phyloP scores from a whole-genome alignment of 2,329 filamentous ascomycete genomes.

The Ophiostoma himal-ulmi region DNA sequence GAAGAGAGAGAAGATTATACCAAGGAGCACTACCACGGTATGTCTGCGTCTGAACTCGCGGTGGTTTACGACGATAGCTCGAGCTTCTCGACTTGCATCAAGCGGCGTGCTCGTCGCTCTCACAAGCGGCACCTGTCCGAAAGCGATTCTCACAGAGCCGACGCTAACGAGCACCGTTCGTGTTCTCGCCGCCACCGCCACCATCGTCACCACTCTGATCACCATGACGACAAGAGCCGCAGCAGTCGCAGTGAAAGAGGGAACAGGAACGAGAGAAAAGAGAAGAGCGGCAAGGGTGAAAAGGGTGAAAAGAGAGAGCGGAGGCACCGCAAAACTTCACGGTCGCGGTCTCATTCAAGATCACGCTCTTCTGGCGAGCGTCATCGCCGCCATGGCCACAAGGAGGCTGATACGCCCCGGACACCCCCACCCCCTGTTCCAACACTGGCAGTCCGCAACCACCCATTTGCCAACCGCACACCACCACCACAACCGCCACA shows the following conservation, averaged over 20 bases:
- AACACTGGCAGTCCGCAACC: conserved; percentile 13
- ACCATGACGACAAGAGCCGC: conserved; percentile 25
- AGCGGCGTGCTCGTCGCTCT: conserved; percentile 39
- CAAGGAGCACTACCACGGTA: conserved; percentile 28
- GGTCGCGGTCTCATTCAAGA: conserved; percentile 18
- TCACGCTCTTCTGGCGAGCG: conserved; percentile 14
- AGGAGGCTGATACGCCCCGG: conserved; percentile 7
- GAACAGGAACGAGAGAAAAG: not conserved
- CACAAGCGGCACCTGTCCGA: conserved; percentile 35
- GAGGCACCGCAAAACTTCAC: conserved; percentile 4
- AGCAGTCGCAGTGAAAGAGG: conserved; percentile 12
- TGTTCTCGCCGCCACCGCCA: conserved; percentile 25
- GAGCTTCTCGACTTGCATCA: conserved; percentile 44
- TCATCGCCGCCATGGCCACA: conserved; percentile 19
- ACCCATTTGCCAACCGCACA: conserved; percentile 24
- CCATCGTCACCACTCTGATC: conserved; percentile 26
- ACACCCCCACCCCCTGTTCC: conserved; percentile 14
- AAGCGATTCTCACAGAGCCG: conserved; percentile 31
- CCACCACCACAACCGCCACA: conserved; percentile 23
- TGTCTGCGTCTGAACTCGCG: conserved; percentile 34
- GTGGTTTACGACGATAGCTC: conserved; percentile 34
- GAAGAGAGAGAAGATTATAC: conserved; percentile 30
- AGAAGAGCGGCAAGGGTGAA: conserved; percentile 19
- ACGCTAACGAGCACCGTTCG: conserved; percentile 26
- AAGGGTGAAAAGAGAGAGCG: conserved; percentile 7